phyloP scores from a whole-genome alignment of 2,329 filamentous ascomycete genomes.

The Macroventuria anomochaeta region DNA sequence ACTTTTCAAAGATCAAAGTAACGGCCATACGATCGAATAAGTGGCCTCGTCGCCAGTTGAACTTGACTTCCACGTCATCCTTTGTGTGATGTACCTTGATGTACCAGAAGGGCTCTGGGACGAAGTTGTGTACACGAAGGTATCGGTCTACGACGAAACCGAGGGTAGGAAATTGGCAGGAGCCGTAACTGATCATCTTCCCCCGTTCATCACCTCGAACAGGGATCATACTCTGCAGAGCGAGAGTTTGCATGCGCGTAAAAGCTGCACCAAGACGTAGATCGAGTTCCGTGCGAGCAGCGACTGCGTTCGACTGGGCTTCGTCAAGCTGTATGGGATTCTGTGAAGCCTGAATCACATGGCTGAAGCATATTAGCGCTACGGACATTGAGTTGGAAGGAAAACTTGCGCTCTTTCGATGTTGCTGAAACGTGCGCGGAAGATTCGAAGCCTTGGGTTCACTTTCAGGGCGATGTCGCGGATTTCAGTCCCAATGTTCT shows the following conservation, averaged over 20 bases:
- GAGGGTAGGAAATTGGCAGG: constrained; percentile 95
- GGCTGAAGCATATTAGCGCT: constrained; percentile 58
- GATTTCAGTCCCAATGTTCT: constrained; percentile 94
- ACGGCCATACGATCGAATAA: constrained; percentile 88
- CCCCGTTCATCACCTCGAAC: constrained; percentile 66
- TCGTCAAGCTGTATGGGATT: constrained; percentile 81
- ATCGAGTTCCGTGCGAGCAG: constrained; percentile 89
- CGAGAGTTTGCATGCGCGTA: constrained; percentile 83
- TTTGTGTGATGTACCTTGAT: constrained; percentile 84
- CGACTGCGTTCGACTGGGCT: constrained; percentile 83
- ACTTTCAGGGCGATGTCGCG: constrained; percentile 77
- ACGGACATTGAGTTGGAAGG: neutral
- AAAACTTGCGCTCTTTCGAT: constrained; percentile 82
- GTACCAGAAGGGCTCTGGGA: constrained; percentile 89
- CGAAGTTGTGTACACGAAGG: constrained; percentile 90
- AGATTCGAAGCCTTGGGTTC: constrained; percentile 77
- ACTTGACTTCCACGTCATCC: constrained; percentile 79
- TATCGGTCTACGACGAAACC: constrained; percentile 98
- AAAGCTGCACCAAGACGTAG: constrained; percentile 90
- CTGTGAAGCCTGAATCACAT: constrained; percentile 83
- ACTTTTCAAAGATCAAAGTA: constrained; percentile 83
- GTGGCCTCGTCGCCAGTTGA: constrained; percentile 80
- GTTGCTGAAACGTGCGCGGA: constrained; percentile 91
- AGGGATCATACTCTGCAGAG: constrained; percentile 73
- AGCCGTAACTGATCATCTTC: constrained; percentile 82